Base-by-base conservation (phyloP, 306 rosid genomes). In the Cucumis hystrix region DNA sequence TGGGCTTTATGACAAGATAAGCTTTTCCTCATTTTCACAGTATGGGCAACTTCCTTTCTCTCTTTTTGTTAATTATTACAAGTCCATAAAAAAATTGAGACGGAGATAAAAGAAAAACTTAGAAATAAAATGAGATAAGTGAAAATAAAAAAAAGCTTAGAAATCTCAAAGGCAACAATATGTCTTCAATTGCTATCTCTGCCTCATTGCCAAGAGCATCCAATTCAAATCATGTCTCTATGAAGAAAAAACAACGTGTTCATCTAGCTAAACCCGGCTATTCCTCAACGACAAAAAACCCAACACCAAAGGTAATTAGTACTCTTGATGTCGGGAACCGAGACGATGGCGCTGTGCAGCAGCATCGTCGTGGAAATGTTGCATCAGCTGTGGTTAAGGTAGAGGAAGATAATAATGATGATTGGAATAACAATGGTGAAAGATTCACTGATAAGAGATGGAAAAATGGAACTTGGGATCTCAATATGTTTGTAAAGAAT, bases 401-500 rank as follows among this genome's bases (percentile, higher is more conserved):
- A n/a, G 60, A 71, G 20, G 60, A 71, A 28, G 57, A 71, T 49
- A 21, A 71, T 49, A 21, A 3, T 71, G 60, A 49, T 49, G 60
- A 5, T 40, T 11, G 54, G 52, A 67, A 28, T 28, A 28, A 41
- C 74, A 17, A 67, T 67, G 54, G 55, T 8, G 74, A 77, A 45
- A n/a, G 10, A 35, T 40, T 79, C 66, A 51, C 16, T 0, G 84
- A 86, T n/a, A n/a, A 77, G 76, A 69, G 81, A n/a, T 86, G 89
- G 87, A 86, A 80, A 79, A 82, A 84, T 8, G 87, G 87, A 35
- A 84, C 86, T 15, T 86, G 87, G 87, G 86, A 86, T 86, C 63
- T 84, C 6, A 86, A 82, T 45, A 75, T 82, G 89, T 82, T 86
- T 79, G 82, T 81, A 28, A 75, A 69, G 21, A 61, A 82, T 70